Evolutionary conservation across 78 protist species (phyloP).

Genomic region (Speleostelium caveatum): DNA sequence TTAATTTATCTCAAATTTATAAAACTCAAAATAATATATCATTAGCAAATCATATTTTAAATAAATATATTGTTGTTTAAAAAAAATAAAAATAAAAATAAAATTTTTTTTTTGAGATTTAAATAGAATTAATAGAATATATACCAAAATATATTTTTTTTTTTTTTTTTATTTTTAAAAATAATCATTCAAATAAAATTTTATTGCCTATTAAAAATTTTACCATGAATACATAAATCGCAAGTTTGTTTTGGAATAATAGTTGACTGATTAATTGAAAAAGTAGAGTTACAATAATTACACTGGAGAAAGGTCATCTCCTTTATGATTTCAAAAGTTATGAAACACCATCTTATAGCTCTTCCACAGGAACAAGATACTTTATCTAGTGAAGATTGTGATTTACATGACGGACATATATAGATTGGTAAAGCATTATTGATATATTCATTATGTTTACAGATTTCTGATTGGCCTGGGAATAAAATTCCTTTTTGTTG

Average conservation of each 20-base stretch:
- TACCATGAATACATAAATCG: slow-evolving; percentile 14
- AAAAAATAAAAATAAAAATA: not conserved
- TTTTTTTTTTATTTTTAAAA: too few relatives aligned
- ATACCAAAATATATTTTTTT: too few relatives aligned
- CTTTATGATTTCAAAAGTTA: slow-evolving; percentile 24
- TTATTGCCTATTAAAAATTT: not conserved
- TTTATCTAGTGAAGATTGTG: not conserved
- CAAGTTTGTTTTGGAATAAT: slow-evolving; percentile 8
- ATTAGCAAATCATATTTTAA: slow-evolving; percentile 23
- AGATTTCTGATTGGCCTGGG: not conserved
- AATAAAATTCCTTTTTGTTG: not conserved
- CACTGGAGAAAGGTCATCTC: slow-evolving; percentile 30
- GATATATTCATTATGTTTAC: not conserved
- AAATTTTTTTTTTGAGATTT: too few relatives aligned
- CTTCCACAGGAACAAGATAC: slow-evolving; percentile 32
- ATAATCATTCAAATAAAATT: too few relatives aligned
- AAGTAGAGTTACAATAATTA: slow-evolving; percentile 39
- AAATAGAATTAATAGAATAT: too few relatives aligned
- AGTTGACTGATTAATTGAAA: slow-evolving; percentile 36
- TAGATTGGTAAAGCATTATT: slow-evolving; percentile 39
- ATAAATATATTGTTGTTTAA: slow-evolving; percentile 47
- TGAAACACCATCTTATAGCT: slow-evolving; percentile 43
- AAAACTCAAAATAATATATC: slow-evolving; percentile 24
- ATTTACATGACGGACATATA: slow-evolving; percentile 64
- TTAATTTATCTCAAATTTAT: slow-evolving; percentile 53